Evolutionary conservation across 1,139 yeast genomes (phyloP).

Genomic region (Lodderomyces metapsilosis): DNA sequence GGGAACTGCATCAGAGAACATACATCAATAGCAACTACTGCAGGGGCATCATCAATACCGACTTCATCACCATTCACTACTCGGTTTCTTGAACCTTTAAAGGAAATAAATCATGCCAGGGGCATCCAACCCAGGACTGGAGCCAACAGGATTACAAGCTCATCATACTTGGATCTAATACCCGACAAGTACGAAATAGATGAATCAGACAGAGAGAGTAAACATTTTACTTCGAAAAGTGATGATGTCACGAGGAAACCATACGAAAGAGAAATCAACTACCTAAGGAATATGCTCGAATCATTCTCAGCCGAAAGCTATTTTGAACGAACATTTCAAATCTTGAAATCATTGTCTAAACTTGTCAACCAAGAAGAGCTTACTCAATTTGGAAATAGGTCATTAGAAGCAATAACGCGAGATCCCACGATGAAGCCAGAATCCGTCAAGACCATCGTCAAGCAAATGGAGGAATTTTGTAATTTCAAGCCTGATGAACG

Average conservation of each 20-base stretch:
- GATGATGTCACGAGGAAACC: conserved; percentile 12
- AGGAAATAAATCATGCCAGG: background rate
- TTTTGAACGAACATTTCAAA: conserved; percentile 68
- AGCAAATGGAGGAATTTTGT: conserved; percentile 26
- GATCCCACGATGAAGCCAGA: conserved; percentile 24
- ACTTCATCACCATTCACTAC: background rate
- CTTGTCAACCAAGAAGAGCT: conserved; percentile 28
- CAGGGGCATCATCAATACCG: background rate
- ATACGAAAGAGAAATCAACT: conserved; percentile 11
- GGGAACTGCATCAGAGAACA: background rate
- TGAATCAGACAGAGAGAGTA: background rate
- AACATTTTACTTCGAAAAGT: conserved; percentile 8
- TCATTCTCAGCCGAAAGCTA: conserved; percentile 54
- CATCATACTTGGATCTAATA: conserved; percentile 6
- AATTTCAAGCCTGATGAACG: conserved; percentile 40
- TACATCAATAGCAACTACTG: conserved; percentile 1
- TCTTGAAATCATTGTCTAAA: conserved; percentile 56
- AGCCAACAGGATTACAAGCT: conserved; percentile 4
- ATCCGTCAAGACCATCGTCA: conserved; percentile 29
- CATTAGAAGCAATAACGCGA: conserved; percentile 33
- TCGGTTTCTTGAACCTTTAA: conserved; percentile 6
- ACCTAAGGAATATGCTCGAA: conserved; percentile 13
- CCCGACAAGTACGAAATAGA: conserved; percentile 5
- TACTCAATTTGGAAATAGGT: conserved; percentile 36
- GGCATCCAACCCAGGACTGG: background rate